phyloP scores from a whole-genome alignment of 495 filamentous ascomycete species.

The Pseudomonodictys pantanalensis region DNA sequence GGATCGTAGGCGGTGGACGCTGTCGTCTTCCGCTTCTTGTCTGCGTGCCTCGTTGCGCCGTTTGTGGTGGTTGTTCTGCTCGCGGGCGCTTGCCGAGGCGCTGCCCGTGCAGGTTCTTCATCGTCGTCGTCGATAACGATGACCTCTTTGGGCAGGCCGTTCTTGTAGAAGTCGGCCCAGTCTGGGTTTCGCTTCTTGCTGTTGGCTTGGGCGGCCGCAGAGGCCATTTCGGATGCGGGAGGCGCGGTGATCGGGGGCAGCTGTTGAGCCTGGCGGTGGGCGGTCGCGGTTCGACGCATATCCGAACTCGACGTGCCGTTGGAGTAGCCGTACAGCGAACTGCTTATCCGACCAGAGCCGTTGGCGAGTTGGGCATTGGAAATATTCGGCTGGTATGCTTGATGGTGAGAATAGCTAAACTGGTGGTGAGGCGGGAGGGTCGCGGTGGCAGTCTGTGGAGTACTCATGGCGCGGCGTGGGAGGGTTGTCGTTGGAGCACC shows the following conservation, averaged over 20 bases:
- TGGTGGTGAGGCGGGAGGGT: constrained; percentile 71
- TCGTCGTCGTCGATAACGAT: constrained; percentile 95
- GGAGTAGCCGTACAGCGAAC: constrained; percentile 37
- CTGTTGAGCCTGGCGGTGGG: constrained; percentile 26
- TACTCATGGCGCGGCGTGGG: constrained; percentile 62
- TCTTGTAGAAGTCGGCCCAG: constrained; percentile 89
- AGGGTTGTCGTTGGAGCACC: constrained; percentile 21
- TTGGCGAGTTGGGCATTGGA: constrained; percentile 27
- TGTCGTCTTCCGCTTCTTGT: constrained; percentile 64
- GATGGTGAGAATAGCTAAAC: constrained; percentile 69
- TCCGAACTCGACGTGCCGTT: constrained; percentile 35
- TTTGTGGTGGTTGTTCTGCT: constrained; percentile 35
- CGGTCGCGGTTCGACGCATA: constrained; percentile 35
- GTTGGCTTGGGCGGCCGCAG: constrained; percentile 1
- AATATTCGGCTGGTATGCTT: constrained; percentile 51
- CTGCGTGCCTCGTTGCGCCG: constrained; percentile 51
- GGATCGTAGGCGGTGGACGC: constrained; percentile 63
- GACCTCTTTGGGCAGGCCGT: constrained; percentile 87
- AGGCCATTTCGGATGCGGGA: constrained; percentile 12
- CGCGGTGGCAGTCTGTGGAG: constrained; percentile 76
- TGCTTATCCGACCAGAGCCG: constrained; percentile 23
- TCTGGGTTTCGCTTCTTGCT: constrained; percentile 45
- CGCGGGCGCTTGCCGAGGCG: constrained; percentile 10
- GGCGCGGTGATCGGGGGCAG: constrained; percentile 13
- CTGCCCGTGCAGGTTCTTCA: constrained; percentile 50